phyloP scores from a whole-genome alignment of 2,329 filamentous ascomycete genomes.

The Exophiala mesophila region DNA sequence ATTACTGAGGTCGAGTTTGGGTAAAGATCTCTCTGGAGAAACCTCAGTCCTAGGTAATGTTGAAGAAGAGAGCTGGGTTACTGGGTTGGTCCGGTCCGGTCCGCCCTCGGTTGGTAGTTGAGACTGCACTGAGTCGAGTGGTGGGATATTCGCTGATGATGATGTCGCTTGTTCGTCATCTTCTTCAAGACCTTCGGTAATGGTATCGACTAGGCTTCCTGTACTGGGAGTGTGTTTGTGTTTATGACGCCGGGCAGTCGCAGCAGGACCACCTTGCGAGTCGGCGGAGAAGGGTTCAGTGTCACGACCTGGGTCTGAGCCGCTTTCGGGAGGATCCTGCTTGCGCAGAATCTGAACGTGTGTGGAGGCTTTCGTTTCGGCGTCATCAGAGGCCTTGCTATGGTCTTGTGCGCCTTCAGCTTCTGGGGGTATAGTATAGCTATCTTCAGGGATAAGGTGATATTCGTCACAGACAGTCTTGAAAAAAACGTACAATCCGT shows the following conservation, averaged over 20 bases:
- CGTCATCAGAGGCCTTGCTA: neutral
- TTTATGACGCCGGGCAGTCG: slow-evolving; percentile 77
- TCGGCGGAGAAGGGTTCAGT: slow-evolving; percentile 1
- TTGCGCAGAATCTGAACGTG: slow-evolving; percentile 38
- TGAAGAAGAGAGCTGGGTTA: neutral
- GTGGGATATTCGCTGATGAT: neutral
- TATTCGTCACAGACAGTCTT: slow-evolving; percentile 95
- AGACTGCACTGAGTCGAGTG: neutral
- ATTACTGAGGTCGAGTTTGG: slow-evolving; percentile 17
- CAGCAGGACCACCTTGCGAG: slow-evolving; percentile 46
- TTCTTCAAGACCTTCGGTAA: slow-evolving; percentile 78
- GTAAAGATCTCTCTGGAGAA: slow-evolving; percentile 8
- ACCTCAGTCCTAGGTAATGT: slow-evolving; percentile 3
- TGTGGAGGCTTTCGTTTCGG: neutral
- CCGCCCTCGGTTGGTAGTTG: neutral
- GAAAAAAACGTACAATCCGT: slow-evolving; percentile 93
- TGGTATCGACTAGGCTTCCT: slow-evolving; percentile 72
- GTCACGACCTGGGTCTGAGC: slow-evolving; percentile 3
- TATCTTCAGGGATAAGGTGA: slow-evolving; percentile 82
- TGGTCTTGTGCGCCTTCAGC: slow-evolving; percentile 71
- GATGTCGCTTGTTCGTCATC: slow-evolving; percentile 38
- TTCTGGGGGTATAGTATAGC: slow-evolving; percentile 90
- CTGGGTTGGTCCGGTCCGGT: neutral
- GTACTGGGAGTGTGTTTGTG: slow-evolving; percentile 77
- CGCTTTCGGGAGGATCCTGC: slow-evolving; percentile 19